Conservation (phyloP, 106 monocot species). For the Vanilla planifolia region DNA sequence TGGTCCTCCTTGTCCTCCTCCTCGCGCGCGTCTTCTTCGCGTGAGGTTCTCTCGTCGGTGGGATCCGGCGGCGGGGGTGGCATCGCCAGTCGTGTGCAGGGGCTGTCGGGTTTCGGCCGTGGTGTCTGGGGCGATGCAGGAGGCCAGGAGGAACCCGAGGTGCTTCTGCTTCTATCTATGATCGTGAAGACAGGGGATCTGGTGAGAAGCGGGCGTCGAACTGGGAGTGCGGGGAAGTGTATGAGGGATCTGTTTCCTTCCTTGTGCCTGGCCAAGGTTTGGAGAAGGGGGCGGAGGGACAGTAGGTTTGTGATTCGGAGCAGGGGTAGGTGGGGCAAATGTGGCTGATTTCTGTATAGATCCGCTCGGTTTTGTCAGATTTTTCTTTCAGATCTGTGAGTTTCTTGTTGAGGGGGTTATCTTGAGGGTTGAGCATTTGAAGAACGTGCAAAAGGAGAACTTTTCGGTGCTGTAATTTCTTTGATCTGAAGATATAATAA, state of each 20-base stretch:
- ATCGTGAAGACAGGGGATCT: not conserved
- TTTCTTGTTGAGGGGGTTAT: not conserved
- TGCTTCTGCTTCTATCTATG: slow-evolving; percentile 26
- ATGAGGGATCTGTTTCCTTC: slow-evolving; percentile 15
- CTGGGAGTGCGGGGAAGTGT: slow-evolving; percentile 1
- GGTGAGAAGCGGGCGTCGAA: not conserved
- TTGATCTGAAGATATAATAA: not conserved
- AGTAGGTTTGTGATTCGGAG: slow-evolving; percentile 21
- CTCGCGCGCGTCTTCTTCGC: not conserved
- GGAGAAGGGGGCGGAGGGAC: slow-evolving; percentile 11
- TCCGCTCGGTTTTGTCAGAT: not conserved
- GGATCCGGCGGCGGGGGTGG: not conserved
- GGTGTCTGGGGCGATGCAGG: slow-evolving; percentile 1
- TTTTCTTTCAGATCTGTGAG: not conserved
- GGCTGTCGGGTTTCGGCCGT: too few species aligned
- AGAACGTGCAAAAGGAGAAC: not conserved
- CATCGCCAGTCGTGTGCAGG: not conserved
- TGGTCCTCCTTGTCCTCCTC: not conserved
- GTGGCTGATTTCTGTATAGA: slow-evolving; percentile 23
- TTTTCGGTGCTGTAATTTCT: not conserved
- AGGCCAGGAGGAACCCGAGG: not conserved
- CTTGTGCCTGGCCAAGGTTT: slow-evolving; percentile 1
- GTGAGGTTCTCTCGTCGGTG: not conserved
- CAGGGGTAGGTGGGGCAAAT: slow-evolving; percentile 32
- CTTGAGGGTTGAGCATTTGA: not conserved